Conservation (phyloP, 371 early-diverging fungal species). For the Funneliformis caledonium region DNA sequence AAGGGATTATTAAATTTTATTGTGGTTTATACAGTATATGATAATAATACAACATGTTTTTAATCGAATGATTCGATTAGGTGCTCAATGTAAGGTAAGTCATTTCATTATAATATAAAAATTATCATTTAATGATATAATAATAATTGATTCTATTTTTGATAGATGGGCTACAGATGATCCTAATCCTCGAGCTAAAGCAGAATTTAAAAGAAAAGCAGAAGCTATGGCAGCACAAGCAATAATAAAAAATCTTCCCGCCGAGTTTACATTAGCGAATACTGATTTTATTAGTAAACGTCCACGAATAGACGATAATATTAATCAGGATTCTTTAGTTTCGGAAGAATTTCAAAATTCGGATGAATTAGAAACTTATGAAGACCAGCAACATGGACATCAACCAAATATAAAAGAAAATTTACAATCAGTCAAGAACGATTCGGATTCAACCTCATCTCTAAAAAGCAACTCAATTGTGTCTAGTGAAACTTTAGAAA, state of each 20-base stretch:
- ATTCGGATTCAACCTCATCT: not conserved
- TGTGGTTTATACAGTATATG: not conserved
- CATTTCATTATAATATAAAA: not conserved
- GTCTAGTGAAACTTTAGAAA: conserved; percentile 32
- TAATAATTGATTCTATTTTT: not conserved
- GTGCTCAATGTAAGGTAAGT: conserved; percentile 38
- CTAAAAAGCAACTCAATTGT: conserved; percentile 3
- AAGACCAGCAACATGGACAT: not conserved
- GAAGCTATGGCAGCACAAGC: conserved; percentile 58
- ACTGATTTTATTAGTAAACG: conserved; percentile 25
- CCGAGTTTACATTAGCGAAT: conserved; percentile 49
- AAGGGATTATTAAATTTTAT: not conserved
- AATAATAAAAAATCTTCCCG: conserved; percentile 67
- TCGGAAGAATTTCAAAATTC: not conserved
- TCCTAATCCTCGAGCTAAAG: conserved; percentile 70
- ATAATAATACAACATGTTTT: not conserved
- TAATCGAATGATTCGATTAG: not conserved
- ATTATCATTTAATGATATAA: not conserved
- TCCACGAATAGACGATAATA: conserved; percentile 4
- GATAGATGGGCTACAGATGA: conserved; percentile 84
- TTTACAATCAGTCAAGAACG: not conserved
- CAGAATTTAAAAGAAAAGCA: conserved; percentile 55
- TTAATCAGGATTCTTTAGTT: not conserved
- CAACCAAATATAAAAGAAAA: not conserved
- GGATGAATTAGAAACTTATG: not conserved